phyloP scores from a whole-genome alignment of 148 eudicot species.

The Suaeda aralocaspica region DNA sequence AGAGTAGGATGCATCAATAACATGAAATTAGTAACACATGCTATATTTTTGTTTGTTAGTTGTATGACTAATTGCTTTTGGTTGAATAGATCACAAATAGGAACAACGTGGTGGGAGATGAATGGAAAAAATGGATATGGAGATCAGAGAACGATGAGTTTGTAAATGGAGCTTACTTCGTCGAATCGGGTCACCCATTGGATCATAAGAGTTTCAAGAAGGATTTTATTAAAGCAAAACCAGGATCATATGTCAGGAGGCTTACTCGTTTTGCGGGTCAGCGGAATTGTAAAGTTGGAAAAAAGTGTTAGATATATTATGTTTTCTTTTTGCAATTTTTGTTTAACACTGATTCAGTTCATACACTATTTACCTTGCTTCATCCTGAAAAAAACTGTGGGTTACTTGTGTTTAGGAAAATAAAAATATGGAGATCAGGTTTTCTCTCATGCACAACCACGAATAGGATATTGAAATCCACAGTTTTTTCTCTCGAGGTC shows the following conservation, averaged over 20 bases:
- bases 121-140: conserved; percentile 54
- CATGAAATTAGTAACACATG: background rate
- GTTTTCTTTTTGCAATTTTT: background rate
- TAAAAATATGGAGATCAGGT: background rate
- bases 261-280: conserved; percentile 37
- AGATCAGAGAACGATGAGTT: conserved; percentile 42
- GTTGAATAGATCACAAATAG: conserved; percentile 39
- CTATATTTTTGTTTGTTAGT: background rate
- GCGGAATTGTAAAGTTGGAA: conserved; percentile 28
- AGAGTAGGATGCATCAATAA: background rate
- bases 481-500: background rate
- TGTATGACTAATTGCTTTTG: background rate
- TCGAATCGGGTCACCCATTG: conserved; percentile 42
- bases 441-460: background rate
- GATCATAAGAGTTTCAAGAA: conserved; percentile 13
- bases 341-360: background rate
- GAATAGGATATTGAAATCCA: background rate
- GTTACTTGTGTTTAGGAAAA: background rate
- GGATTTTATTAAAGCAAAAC: conserved; percentile 32
- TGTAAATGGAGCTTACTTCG: conserved; percentile 52
- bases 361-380: background rate
- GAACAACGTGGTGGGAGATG: conserved; percentile 27
- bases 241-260: conserved; percentile 34
- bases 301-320: conserved; percentile 30
- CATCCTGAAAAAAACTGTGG: background rate